phyloP scores from a whole-genome alignment of 2,329 filamentous ascomycete species.

The Chrysosporium keratinophilum region DNA sequence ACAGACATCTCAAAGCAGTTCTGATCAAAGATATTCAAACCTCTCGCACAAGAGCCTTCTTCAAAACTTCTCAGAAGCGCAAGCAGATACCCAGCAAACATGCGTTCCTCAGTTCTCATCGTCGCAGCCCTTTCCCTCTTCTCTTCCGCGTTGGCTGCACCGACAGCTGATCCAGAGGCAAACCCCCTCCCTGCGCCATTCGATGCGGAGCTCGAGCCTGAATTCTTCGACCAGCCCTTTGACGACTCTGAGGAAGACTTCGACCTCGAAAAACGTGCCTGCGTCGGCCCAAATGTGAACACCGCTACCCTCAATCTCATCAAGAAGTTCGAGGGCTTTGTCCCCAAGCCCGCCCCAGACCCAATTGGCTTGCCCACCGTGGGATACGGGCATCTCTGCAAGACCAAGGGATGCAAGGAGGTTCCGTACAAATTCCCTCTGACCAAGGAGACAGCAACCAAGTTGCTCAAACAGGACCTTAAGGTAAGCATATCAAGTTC shows the following conservation, averaged over 20 bases:
- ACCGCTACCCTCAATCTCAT: constrained; percentile 28
- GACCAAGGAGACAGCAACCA: constrained; percentile 32
- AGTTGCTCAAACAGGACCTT: constrained; percentile 36
- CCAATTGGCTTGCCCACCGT: constrained; percentile 41
- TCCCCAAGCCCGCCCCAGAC: constrained; percentile 28
- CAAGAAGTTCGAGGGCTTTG: constrained; percentile 31
- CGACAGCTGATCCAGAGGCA: neutral
- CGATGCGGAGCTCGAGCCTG: neutral
- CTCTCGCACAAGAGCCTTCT: neutral
- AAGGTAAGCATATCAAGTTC: constrained; percentile 18
- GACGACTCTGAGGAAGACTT: neutral
- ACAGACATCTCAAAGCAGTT: too few relatives aligned
- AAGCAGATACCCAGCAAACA: constrained; percentile 22
- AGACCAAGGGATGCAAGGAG: constrained; percentile 35
- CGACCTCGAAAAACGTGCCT: constrained; percentile 8
- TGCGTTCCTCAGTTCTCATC: constrained; percentile 40
- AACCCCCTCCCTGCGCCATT: neutral
- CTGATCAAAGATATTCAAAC: neutral
- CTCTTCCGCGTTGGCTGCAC: constrained; percentile 7
- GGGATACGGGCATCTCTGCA: constrained; percentile 44
- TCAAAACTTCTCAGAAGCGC: neutral
- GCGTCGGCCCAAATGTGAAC: constrained; percentile 24
- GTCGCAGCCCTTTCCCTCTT: constrained; percentile 30
- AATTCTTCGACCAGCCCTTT: neutral
- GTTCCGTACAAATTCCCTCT: constrained; percentile 40